Conservation (phyloP, 78 protist genomes). For the Trichosphaerium sp. region DNA sequence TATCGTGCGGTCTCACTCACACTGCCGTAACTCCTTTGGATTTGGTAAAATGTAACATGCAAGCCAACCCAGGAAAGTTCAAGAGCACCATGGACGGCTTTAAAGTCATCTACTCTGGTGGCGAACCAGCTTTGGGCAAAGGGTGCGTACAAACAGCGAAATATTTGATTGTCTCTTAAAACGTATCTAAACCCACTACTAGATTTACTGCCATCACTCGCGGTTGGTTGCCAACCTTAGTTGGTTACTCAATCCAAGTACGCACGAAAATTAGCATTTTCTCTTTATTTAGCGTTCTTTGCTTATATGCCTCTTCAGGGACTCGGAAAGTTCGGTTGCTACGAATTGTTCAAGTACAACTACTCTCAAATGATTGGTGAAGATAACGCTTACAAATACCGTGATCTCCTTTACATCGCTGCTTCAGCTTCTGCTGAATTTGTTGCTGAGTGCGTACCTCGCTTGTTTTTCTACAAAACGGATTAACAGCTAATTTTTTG, state of each 20-base stretch:
- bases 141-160: too few relatives aligned
- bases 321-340: constrained; percentile 68
- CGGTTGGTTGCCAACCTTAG: constrained; percentile 55
- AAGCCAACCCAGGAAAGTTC: not conserved
- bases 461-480: too few relatives aligned
- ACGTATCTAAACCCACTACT: too few relatives aligned
- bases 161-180: too few relatives aligned
- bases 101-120: too few relatives aligned
- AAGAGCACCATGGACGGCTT: not conserved
- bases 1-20: constrained; percentile 74
- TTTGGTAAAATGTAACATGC: constrained; percentile 59
- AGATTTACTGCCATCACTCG: not conserved
- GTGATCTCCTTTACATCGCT: constrained; percentile 47
- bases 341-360: constrained; percentile 68
- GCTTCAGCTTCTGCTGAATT: constrained; percentile 65
- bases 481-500: too few relatives aligned
- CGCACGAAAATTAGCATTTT: not conserved
- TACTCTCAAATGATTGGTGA: constrained; percentile 33
- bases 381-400: constrained; percentile 46
- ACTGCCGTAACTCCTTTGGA: constrained; percentile 71
- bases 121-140: too few relatives aligned
- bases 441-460: too few relatives aligned
- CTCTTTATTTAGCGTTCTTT: not conserved
- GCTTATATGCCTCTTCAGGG: constrained; percentile 76
- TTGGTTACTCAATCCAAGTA: constrained; percentile 55